Conservation (phyloP, 2,329 filamentous ascomycete species). For the Aspergillus felis region DNA sequence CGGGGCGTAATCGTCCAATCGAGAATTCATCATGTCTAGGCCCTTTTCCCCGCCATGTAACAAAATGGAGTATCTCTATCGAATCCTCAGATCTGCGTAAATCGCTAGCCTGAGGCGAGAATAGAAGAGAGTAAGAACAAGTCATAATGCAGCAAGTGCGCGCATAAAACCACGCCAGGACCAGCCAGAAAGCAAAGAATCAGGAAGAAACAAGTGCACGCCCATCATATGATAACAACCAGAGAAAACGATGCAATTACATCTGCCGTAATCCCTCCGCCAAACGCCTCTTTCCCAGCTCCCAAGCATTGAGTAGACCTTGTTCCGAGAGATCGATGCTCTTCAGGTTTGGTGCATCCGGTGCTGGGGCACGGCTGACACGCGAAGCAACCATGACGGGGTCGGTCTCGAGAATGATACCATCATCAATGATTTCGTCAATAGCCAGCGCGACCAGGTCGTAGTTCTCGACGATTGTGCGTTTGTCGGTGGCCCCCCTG, state of each 20-base stretch:
- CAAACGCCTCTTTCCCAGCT: conserved; percentile 87
- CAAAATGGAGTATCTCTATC: conserved; percentile 21
- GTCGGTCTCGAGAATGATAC: conserved; percentile 95
- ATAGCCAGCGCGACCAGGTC: conserved; percentile 90
- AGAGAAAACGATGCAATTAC: conserved; percentile 23
- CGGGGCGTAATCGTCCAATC: neutral
- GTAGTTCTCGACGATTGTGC: conserved; percentile 98
- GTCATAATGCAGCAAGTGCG: conserved; percentile 18
- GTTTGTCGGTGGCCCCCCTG: conserved; percentile 94
- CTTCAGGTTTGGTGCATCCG: conserved; percentile 83
- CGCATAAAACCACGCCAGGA: conserved; percentile 32
- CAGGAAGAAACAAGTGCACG: conserved; percentile 15
- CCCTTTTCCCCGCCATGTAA: neutral
- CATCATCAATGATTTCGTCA: conserved; percentile 92
- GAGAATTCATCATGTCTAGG: neutral
- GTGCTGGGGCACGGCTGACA: conserved; percentile 85
- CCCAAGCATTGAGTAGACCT: conserved; percentile 87
- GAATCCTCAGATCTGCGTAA: conserved; percentile 8
- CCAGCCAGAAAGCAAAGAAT: conserved; percentile 30
- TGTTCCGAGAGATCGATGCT: conserved; percentile 95
- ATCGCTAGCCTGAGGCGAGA: conserved; percentile 1
- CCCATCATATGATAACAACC: conserved; percentile 8
- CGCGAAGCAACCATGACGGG: conserved; percentile 88
- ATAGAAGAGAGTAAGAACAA: conserved; percentile 9
- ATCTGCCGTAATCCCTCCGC: conserved; percentile 77